Base-by-base conservation (phyloP, 805 yeast species). In the Starmerella khaoyaiensis region DNA sequence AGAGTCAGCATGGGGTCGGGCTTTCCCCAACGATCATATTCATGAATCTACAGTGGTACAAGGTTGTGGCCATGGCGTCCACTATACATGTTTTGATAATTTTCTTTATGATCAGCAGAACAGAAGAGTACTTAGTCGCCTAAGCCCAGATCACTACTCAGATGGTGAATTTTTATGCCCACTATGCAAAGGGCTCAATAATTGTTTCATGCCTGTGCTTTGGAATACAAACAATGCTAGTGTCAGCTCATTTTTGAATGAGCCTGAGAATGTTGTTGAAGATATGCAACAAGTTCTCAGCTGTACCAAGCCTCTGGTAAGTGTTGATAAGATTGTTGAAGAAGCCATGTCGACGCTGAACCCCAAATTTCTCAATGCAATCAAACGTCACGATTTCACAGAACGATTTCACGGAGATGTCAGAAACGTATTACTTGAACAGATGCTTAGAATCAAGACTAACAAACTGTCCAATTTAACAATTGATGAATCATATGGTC, bases 61-160 rank as follows among this genome's bases (percentile, higher is more conserved):
- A 42, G 77, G 93, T 35, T 87, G 98, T 62, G 93, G 95, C 1
- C 98, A 87, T 58, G 93, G 94, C 2, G 78, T 87, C 76, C 98
- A 87, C 56, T 73, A 70, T 43, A 65, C 71, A 14, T 87, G 98
- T 54, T 78, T 76, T 50, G 57, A 71, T 36, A 73, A 74, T 40
- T 80, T 74, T 51, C 56, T 78, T 51, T 62, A 64, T 22, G 27
- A 18, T 9, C 45, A 42, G 28, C 45, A 36, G 22, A 39, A 28
- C 27, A 39, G 34, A 24, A 47, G 45, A 3, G 20, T 41, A 52
- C 72, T 84, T 23, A 80, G 94, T 0, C 66, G 93, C 52, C 19
- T 39, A 4, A n/a, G 29, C 8, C 81, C 86, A 34, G 93, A 79
- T 45, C 74, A 79, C 44, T 59, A 66, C 10, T 74, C 74, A 21